A percentile compares a stretch with the other conserved stretches of the same genome.
These are phyloP conservation scores for Colletotrichum lini DNA, from an alignment of 2,329 filamentous ascomycete species.

Conservation along the genomic window DNA sequence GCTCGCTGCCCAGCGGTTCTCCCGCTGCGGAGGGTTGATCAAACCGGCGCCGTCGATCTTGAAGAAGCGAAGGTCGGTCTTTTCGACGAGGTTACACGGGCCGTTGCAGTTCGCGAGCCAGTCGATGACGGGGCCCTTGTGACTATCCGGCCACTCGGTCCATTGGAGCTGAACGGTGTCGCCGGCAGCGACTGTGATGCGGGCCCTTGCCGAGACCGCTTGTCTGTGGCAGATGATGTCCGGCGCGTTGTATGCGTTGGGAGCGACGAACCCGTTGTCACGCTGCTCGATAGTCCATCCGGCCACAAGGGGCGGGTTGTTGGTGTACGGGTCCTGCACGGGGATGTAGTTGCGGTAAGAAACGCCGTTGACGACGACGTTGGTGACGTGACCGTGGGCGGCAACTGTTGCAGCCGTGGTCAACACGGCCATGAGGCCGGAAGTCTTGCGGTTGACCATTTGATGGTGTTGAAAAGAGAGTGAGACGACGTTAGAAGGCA, in stretches of 20 bases:
- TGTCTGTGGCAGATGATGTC: conserved; percentile 66
- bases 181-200: conserved; percentile 60
- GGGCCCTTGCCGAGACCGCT: conserved; percentile 56
- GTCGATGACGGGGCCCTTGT: conserved; percentile 63
- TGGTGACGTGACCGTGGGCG: conserved; percentile 59
- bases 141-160: conserved; percentile 64
- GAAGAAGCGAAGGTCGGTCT: conserved; percentile 60
- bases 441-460: conserved; percentile 46
- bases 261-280: conserved; percentile 64
- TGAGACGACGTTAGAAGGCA: not conserved
- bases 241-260: conserved; percentile 55
- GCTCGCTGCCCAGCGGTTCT: conserved; percentile 57
- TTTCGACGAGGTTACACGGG: conserved; percentile 57
- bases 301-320: conserved; percentile 40
- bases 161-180: conserved; percentile 62
- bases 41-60: conserved; percentile 61
- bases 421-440: conserved; percentile 45
- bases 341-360: conserved; percentile 59
- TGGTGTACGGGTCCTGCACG: conserved; percentile 31
- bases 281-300: conserved; percentile 60
- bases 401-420: conserved; percentile 47
- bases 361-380: conserved; percentile 61
- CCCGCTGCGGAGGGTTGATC: conserved; percentile 49
- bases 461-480: conserved; percentile 12
- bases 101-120: conserved; percentile 62